Evolutionary conservation across 768 basidiomycete species (phyloP), one percentile per base, ranked within the genome.

Genomic region (Mycena rosella): DNA sequence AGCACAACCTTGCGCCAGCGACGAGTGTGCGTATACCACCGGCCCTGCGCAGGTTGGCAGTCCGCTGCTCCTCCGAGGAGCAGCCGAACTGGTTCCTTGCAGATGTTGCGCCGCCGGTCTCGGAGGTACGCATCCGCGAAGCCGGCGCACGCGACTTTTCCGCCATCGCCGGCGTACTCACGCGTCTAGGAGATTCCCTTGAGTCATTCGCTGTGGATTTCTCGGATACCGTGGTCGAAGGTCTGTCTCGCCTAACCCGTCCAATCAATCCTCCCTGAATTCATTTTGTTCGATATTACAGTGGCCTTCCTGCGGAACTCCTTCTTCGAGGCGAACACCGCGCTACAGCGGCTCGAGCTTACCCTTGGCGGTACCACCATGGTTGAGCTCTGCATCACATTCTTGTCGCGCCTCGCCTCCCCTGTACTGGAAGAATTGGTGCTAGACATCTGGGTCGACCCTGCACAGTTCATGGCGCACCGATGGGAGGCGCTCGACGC

Each of bases 11-110:
- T 30, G 27, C 42, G 0, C 7, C 59, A 3, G 45, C 47, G 4
- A 36, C 45, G 8, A 24, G 3, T 14, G 47, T 32, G 32, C 32
- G 49, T 22, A 60, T 60, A 13, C 59, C 59, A 2, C 11, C 3
- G 0, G 49, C 45, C 3, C 24, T 60, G 7, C 30, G 34, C 15
- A 17, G 22, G 1, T 22, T 60, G 32, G 47, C 24, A 1, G 47
- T 60, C 15, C 30, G 45, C 6, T 60, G 59, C 26, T 6, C 30
- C 0, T 6, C 20, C 17, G 32, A 60, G 3, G 48, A 60, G 32
- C 30, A 51, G 30, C 59, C 59, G 17, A 60, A 60, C 18, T 60
- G 59, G 59, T 49, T 60, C 15, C 47, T 60, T 24, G 30, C 30
- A 5, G 30, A 60, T 6, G 27, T 60, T 22, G 47, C 26, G 22